Base-by-base conservation (phyloP, 768 basidiomycete genomes). In the Naganishia randhawae region DNA sequence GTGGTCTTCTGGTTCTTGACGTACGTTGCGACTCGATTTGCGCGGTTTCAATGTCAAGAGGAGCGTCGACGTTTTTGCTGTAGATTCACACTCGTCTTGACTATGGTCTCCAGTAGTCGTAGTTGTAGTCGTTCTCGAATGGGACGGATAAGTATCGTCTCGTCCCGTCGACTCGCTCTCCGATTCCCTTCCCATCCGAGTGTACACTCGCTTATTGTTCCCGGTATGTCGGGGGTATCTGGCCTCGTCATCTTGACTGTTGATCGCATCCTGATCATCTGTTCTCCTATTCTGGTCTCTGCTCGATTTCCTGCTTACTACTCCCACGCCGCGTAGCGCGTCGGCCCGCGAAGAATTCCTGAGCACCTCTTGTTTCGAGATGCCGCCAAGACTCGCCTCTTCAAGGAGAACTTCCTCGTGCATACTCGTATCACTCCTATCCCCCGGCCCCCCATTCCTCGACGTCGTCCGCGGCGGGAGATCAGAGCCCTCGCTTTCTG, bases 351-450 rank as follows among this genome's bases (percentile, higher is more conserved):
- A n/a, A n/a, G 19, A n/a, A 6, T 48, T 48, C 11, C 45, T 17
- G 7, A 22, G 45, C 11, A 22, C 25, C 7, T 22, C 45, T 17
- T 22, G 45, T 2, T 3, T 22, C n/a, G 45, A n/a, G 13, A 22
- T n/a, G 25, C 45, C 45, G 25, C 45, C 25, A 17, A 48, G 13
- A 22, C 45, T 48, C 45, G 45, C 45, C 45, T 48, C n/a, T 4
- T 48, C 45, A 3, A 22, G 6, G 3, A 48, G 45, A 17, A 48
- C 45, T 11, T 48, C 45, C 11, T 48, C 45, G 7, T 22, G 45
- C 45, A 48, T 48, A 48, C 45, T 48, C n/a, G 45, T n/a, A 48
- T 48, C 45, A 48, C 45, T 48, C 45, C 45, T 48, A 48, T 48
- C n/a, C 3, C 7, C 19, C 45, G 45, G 19, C 25, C 45, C 45